These are phyloP conservation scores for Elsinoe arachidis DNA, from an alignment of 2,329 filamentous ascomycete species.

Conservation along the genomic window DNA sequence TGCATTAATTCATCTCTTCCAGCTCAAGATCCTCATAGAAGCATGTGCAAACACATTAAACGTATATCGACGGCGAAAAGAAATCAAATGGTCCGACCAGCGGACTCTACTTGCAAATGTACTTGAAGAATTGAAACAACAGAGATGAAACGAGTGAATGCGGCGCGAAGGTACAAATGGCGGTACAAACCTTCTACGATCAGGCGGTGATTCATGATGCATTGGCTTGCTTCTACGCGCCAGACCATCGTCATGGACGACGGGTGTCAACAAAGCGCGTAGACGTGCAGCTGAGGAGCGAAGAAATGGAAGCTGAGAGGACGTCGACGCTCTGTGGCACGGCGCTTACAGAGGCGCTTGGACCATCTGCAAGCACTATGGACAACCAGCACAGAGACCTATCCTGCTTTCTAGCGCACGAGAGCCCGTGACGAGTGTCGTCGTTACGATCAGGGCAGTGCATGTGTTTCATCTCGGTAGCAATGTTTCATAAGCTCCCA, in stretches of 20 bases:
- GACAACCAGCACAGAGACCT: not conserved
- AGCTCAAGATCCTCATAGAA: not conserved
- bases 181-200: not conserved
- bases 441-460: not conserved
- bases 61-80: not conserved
- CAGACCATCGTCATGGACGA: slow-evolving; percentile 1
- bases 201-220: not conserved
- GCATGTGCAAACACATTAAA: not conserved
- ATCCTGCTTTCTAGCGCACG: not conserved
- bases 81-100: slow-evolving; percentile 7
- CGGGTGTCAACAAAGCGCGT: slow-evolving; percentile 8
- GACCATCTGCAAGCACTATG: slow-evolving; percentile 11
- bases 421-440: not conserved
- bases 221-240: slow-evolving; percentile 7
- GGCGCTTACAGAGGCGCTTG: slow-evolving; percentile 5
- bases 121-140: not conserved
- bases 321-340: slow-evolving; percentile 3
- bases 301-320: slow-evolving; percentile 9
- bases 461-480: not conserved
- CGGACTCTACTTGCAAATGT: slow-evolving; percentile 7
- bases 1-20: not conserved
- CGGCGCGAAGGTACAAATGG: slow-evolving; percentile 4
- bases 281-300: slow-evolving; percentile 3
- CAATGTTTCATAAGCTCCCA: not conserved
- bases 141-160: not conserved